A percentile compares a stretch with the other conserved stretches of the same genome.
Conservation (phyloP, 1,139 yeast genomes). For the Casaregolazyma suthepensis region DNA sequence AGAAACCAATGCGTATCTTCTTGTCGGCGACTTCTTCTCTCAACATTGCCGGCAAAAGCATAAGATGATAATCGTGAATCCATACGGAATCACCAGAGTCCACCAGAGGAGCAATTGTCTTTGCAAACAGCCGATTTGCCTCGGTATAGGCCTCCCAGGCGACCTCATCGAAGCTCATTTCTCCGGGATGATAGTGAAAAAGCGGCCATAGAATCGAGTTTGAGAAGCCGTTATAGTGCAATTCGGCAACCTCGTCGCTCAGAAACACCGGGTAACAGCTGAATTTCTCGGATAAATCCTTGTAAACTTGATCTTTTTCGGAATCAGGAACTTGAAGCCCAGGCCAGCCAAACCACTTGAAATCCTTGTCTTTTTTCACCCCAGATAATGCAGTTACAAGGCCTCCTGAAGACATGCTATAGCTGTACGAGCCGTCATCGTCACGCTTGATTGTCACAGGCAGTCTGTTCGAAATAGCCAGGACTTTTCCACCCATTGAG, state of each 20-base stretch:
- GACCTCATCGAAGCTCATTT: slow-evolving; percentile 93
- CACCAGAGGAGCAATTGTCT: slow-evolving; percentile 62
- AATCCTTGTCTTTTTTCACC: slow-evolving; percentile 72
- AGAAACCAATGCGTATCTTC: slow-evolving; percentile 80
- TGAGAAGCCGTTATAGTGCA: slow-evolving; percentile 94
- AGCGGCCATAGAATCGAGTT: slow-evolving; percentile 94
- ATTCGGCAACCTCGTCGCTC: slow-evolving; percentile 83
- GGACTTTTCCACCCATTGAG: slow-evolving; percentile 48
- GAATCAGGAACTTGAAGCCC: slow-evolving; percentile 70
- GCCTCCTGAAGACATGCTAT: slow-evolving; percentile 94
- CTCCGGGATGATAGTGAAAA: slow-evolving; percentile 98
- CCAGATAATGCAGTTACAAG: slow-evolving; percentile 95
- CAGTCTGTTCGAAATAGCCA: slow-evolving; percentile 89
- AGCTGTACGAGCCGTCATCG: slow-evolving; percentile 60
- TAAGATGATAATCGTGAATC: slow-evolving; percentile 97
- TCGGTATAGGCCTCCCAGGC: slow-evolving; percentile 98
- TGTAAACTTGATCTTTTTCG: slow-evolving; percentile 63
- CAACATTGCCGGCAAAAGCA: slow-evolving; percentile 90
- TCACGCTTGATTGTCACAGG: slow-evolving; percentile 82
- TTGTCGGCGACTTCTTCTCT: slow-evolving; percentile 51
- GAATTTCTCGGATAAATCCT: slow-evolving; percentile 68
- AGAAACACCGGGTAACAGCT: slow-evolving; percentile 87
- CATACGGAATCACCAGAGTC: slow-evolving; percentile 86
- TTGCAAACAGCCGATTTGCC: slow-evolving; percentile 82
- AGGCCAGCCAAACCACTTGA: slow-evolving; percentile 99